phyloP scores from a whole-genome alignment of 257 asterid genomes.

The Gardenia jasminoides region DNA sequence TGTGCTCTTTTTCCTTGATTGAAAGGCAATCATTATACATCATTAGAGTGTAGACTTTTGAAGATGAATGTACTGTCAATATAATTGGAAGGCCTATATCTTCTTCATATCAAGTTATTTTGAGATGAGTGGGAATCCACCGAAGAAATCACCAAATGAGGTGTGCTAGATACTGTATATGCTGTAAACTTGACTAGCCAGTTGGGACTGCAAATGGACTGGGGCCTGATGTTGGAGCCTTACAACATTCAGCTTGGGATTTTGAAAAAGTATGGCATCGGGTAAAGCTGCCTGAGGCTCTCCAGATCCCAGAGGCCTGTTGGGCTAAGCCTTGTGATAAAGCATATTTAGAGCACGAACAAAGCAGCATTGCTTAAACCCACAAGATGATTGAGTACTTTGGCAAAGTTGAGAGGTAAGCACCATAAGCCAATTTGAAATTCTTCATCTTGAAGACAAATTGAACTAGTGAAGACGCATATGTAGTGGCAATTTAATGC shows the following conservation, averaged over 20 bases:
- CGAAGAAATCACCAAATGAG: not conserved
- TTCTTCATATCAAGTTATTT: not conserved
- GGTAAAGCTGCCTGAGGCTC: not conserved
- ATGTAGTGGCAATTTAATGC: not conserved
- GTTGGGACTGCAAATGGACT: not conserved
- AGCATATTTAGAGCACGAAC: not conserved
- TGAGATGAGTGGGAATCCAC: not conserved
- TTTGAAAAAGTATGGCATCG: not conserved
- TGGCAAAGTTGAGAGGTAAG: not conserved
- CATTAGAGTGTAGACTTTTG: not conserved
- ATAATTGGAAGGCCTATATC: not conserved
- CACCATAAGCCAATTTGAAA: not conserved
- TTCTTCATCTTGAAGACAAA: not conserved
- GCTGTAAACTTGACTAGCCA: not conserved
- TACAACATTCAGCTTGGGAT: not conserved
- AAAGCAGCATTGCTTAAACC: not conserved
- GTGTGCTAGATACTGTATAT: not conserved
- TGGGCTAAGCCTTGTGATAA: not conserved
- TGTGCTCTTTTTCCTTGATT: not conserved
- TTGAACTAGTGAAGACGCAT: not conserved
- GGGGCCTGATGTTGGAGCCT: not conserved
- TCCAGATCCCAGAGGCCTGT: not conserved
- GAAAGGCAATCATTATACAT: not conserved
- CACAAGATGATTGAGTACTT: not conserved
- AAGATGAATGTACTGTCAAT: not conserved